A percentile compares a stretch with the other conserved stretches of the same genome.
phyloP scores from a whole-genome alignment of 805 yeast species.

The Sugiyamaella floridensis region DNA sequence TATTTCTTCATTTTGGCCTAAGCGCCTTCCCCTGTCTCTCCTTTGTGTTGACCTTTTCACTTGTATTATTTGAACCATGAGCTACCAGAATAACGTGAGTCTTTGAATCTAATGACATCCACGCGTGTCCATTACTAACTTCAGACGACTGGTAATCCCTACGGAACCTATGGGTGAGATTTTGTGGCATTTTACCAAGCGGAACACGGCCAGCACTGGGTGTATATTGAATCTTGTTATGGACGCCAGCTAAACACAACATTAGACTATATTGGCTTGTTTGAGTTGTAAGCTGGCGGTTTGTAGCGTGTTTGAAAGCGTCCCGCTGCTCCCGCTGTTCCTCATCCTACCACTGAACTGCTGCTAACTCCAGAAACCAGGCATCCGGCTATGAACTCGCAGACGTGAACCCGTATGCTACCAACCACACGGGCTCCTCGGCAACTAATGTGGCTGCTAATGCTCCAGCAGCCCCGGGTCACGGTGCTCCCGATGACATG shows the following conservation, averaged over 20 bases:
- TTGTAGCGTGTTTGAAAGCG: no score
- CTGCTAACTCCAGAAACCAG: conserved; percentile 6
- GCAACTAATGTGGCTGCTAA: background rate
- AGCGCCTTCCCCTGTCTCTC: background rate
- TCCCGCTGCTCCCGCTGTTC: background rate
- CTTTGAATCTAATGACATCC: background rate
- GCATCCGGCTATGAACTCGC: conserved; percentile 15
- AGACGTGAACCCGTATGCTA: conserved; percentile 17
- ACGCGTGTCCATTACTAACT: background rate
- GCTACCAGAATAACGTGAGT: conserved; percentile 7
- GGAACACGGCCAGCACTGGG: no score
- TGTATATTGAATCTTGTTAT: no score
- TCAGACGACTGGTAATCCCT: background rate
- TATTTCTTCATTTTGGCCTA: background rate
- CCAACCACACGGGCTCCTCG: conserved; percentile 4
- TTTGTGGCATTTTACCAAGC: background rate
- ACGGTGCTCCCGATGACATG: conserved; percentile 35
- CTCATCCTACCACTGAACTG: background rate
- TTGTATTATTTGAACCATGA: background rate
- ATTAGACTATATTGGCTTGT: no score
- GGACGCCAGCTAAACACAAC: no score
- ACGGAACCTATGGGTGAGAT: background rate
- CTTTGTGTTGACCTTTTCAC: background rate
- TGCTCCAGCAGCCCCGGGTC: background rate
- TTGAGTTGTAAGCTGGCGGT: no score